Evolutionary conservation across 2,329 filamentous ascomycete species (phyloP).

Genomic region (Tolypocladium pustulatum): DNA sequence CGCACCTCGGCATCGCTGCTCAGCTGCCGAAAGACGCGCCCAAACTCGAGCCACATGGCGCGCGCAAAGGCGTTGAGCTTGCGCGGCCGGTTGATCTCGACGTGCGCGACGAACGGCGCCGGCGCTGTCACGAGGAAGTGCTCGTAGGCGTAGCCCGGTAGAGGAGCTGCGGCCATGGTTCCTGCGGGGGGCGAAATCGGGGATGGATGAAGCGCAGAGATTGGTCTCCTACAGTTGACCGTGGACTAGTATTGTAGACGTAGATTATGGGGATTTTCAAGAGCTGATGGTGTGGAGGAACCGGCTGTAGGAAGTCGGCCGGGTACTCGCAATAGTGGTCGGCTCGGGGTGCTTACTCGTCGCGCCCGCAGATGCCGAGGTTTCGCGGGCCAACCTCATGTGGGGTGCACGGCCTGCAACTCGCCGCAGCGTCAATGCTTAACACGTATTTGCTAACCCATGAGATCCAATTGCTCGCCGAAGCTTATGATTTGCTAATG

Average conservation of each 20-base stretch:
- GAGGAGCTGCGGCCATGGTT: constrained; percentile 8
- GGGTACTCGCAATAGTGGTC: neutral
- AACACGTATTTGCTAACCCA: neutral
- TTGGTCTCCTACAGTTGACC: neutral
- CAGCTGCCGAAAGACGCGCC: constrained; percentile 59
- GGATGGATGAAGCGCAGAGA: neutral
- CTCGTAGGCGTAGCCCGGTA: constrained; percentile 39
- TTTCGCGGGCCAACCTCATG: neutral
- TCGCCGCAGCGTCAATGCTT: neutral
- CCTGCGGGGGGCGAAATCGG: no score
- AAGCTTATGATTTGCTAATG: no score
- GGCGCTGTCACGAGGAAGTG: constrained; percentile 70
- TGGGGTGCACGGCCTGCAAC: neutral
- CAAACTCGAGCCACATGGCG: constrained; percentile 78
- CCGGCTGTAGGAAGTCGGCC: neutral
- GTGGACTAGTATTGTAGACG: neutral
- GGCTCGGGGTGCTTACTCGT: neutral
- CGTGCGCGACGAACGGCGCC: constrained; percentile 65
- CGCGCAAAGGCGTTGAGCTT: constrained; percentile 86
- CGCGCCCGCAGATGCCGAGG: neutral
- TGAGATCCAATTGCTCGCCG: neutral
- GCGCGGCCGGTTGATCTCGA: constrained; percentile 78
- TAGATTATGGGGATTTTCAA: no score
- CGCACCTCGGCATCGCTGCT: constrained; percentile 64
- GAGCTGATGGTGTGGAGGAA: neutral